Base-by-base conservation (phyloP, 768 basidiomycete genomes). In the Chiua virens region DNA sequence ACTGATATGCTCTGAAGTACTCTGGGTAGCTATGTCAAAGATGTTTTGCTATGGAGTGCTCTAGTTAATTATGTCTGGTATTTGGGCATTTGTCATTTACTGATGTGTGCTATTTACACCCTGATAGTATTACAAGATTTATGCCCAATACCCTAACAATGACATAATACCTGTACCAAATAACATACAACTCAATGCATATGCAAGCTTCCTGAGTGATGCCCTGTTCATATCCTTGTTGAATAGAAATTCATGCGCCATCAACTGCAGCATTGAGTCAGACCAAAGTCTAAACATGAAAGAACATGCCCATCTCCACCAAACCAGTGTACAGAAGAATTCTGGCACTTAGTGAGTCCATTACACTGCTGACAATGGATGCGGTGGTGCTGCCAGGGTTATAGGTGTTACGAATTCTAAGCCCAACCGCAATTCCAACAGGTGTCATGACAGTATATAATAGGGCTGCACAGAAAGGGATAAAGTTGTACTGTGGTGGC, bases 201-300 rank as follows among this genome's bases (percentile, higher is more conserved):
- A 96, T 0, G 75, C 69, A 17, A 96, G 70, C 61, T 83, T 82
- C 23, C 68, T 60, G 47, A 80, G 82, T 6, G 83, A 82, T 5
- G 79, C 80, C 18, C 80, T 75, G 67, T 86, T 82, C 86, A 94
- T 91, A 51, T 90, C 81, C 52, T 85, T 82, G 74, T 83, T 93
- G 73, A 95, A 93, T 35, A 98, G 64, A 71, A 98, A 97, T 63
- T 98, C 96, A 65, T 97, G 95, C 2, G 92, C 96, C 41, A 98
- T 78, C 0, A 97, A 79, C 86, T 88, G 55, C 2, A 5, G 20
- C 27, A n/a, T 32, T 7, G 5, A 17, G 48, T 68, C 6, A 63
- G 50, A 38, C n/a, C 13, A 32, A 3, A 42, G 4, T 14, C 8
- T 13, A 14, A 15, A 34, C 8, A 41, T n/a, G 5, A 38, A 27